Evolutionary conservation across 805 yeast genomes (phyloP), one percentile per base, ranked within the genome.

Genomic region (Myxozyma neglecta): DNA sequence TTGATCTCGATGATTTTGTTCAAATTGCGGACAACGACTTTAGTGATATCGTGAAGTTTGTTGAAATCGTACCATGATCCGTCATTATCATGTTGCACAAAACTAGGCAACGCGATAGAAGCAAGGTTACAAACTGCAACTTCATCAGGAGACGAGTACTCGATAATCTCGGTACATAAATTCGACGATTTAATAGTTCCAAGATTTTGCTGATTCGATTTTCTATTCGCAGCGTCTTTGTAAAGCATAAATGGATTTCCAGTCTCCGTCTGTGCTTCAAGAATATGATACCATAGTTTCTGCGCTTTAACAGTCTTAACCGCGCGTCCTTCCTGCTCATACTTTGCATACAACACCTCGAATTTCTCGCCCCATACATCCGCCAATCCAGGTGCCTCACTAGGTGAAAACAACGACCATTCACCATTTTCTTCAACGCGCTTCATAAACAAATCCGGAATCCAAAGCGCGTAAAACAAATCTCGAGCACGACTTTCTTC

Each of bases 101-200:
- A 93, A 0, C 88, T 81, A 3, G 98, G 97, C 61, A 93, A 80
- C 1, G 96, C 97, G 61, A 93, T 74, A 29, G 97, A 92, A 0
- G 93, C 98, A 70, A 93, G 80, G 76, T 93, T 93, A 80, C 98
- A 94, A 37, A 93, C 98, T 1, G 97, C 97, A 55, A 90, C 88
- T 78, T 93, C 97, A 37, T 89, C 89, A n/a, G 89, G 85, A 5
- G 94, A 85, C 3, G 97, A 89, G 74, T 89, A 92, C 75, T 93
- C 97, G 49, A 93, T 88, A 68, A 93, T 87, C 76, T 93, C 99
- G 76, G 97, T 89, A 76, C 99, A 93, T 72, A 93, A 79, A 75
- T 93, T 93, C 3, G 97, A 90, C 6, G 96, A 89, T 75, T 92
- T 92, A 75, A 93, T 93, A 16, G 87, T 84, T 55, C 99, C 98